Conservation (phyloP, 495 filamentous ascomycete species). For the Neurospora pannonica region DNA sequence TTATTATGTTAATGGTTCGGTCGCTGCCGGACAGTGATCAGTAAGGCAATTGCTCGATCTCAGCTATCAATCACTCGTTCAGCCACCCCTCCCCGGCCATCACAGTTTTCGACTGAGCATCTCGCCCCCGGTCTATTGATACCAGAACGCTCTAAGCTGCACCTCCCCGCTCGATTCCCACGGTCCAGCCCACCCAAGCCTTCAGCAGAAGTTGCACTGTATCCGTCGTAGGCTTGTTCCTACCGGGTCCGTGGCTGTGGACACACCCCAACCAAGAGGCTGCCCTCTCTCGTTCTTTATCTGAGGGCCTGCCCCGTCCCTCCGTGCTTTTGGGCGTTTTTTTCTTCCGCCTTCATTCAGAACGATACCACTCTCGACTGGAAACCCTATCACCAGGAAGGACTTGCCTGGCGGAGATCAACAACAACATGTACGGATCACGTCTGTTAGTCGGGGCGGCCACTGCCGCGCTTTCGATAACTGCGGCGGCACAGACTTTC, state of each 20-base stretch:
- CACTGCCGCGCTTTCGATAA: constrained; percentile 3
- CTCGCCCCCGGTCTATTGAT: neutral
- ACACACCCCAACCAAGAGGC: neutral
- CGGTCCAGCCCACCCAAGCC: neutral
- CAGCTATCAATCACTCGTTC: neutral
- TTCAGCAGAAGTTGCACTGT: neutral
- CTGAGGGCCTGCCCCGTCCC: neutral
- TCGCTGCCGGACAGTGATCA: neutral
- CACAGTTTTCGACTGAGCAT: neutral
- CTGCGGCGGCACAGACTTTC: constrained; percentile 2
- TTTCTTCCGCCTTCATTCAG: neutral
- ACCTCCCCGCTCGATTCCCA: neutral
- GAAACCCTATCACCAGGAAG: neutral
- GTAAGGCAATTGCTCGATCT: neutral
- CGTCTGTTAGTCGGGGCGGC: neutral
- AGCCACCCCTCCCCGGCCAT: neutral
- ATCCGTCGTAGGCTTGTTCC: neutral
- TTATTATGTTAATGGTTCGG: neutral
- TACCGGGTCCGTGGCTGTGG: neutral
- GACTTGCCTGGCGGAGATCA: neutral
- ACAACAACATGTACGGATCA: constrained; percentile 6
- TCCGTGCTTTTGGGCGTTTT: neutral
- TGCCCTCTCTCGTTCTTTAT: neutral
- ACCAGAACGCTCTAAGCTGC: neutral
- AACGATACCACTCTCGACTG: neutral